Evolutionary conservation across 441 rosid species (phyloP), one percentile per base, ranked within the genome.

Genomic region (Monsonia emarginata): DNA sequence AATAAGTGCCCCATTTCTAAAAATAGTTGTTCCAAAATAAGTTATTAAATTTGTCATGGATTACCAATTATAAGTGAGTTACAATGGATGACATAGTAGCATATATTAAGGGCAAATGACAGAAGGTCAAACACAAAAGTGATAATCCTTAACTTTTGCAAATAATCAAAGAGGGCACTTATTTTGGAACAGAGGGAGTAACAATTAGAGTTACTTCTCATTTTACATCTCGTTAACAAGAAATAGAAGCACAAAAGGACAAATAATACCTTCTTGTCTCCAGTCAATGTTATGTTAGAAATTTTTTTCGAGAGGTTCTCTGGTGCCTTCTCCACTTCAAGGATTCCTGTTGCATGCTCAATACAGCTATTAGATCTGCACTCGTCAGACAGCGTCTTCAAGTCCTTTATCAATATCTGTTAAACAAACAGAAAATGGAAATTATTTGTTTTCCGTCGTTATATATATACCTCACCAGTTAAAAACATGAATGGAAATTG

Each of bases 351-450:
- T 4, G 99, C 98, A 77, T 95, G 99, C 78, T 95, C 99, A 62
- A 88, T 85, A 81, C 97, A 95, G 80, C 88, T 78, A 66, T 80
- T 87, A 71, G 95, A 84, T 86, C 97, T 84, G 82, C 96, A 81
- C 71, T 86, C 96, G 5, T 76, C 79, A 73, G 67, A 71, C 66
- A 95, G 69, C 13, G 77, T 69, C 82, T 81, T 86, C 84, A 95
- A 76, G 80, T 85, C 95, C 67, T 81, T 71, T 68, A 78, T 75
- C 76, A 79, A 74, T 34, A 63, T 70, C 98, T 87, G 89, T 40
- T 28, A 68, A 16, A 19, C 0, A 54, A 69, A 60, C 61, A 21
- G 25, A 31, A n/a, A 52, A 27, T 25, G 34, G 22, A 46, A 21
- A 14, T 52, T 16, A 3, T 18, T 3, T 52, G 19, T 26, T 44